Percentiles rank a stretch among this genome's conserved stretches.
phyloP scores from a whole-genome alignment of 192 early-diverging fungal species.

The Coemansia sp. region DNA sequence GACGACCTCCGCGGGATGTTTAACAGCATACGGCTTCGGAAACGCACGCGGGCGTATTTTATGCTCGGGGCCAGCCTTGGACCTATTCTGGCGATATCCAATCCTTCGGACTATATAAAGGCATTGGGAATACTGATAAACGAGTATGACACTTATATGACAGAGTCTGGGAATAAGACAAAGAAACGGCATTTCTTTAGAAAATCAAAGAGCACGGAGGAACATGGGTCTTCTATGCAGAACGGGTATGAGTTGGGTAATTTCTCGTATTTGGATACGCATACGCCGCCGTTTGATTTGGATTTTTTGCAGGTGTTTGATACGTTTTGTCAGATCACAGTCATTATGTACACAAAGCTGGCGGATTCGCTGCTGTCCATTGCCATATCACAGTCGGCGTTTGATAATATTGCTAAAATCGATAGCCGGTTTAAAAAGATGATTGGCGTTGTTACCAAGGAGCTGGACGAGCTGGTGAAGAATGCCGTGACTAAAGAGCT shows the following conservation, averaged over 20 bases:
- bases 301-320: conserved; percentile 70
- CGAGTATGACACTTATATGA: conserved; percentile 58
- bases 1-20: conserved; percentile 50
- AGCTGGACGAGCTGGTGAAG: conserved; percentile 63
- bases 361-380: conserved; percentile 48
- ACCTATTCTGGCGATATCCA: conserved; percentile 63
- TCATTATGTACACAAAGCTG: conserved; percentile 60
- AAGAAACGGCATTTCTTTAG: conserved; percentile 53
- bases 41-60: conserved; percentile 62
- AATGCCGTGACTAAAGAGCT: conserved; percentile 65
- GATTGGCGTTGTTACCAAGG: conserved; percentile 61
- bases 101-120: conserved; percentile 63
- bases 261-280: conserved; percentile 56
- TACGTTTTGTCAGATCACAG: conserved; percentile 63
- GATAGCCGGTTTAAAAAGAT: conserved; percentile 71
- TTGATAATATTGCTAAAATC: conserved; percentile 65
- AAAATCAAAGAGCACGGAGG: conserved; percentile 47
- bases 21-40: conserved; percentile 48
- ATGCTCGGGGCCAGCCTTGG: conserved; percentile 66
- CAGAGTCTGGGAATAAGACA: conserved; percentile 45
- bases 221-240: conserved; percentile 33
- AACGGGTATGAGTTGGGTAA: conserved; percentile 40
- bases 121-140: conserved; percentile 61
- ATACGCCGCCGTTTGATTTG: conserved; percentile 62
- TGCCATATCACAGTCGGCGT: conserved; percentile 54